phyloP scores from a whole-genome alignment of 2,329 filamentous ascomycete species.

The Moelleriella libera region DNA sequence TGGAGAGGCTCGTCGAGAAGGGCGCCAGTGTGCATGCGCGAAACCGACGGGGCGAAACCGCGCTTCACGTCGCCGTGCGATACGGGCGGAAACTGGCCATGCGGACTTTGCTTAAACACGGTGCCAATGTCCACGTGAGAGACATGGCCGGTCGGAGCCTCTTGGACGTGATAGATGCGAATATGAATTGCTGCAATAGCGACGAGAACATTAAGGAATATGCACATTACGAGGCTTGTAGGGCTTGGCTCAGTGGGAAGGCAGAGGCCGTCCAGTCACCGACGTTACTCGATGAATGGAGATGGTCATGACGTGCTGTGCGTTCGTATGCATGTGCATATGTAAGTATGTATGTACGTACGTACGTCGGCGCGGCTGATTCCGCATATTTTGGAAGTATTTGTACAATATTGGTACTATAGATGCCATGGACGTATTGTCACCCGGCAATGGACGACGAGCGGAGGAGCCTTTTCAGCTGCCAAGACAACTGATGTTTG shows the following conservation, averaged over 20 bases:
- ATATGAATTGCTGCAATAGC: conserved; percentile 16
- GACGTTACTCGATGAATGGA: conserved; percentile 26
- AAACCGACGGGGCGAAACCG: conserved; percentile 40
- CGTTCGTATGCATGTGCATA: no score
- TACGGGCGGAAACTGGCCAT: conserved; percentile 38
- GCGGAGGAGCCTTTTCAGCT: no score
- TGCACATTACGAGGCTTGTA: conserved; percentile 28
- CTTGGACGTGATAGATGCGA: conserved; percentile 29
- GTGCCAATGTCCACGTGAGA: conserved; percentile 32
- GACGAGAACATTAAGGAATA: conserved; percentile 18
- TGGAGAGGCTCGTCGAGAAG: conserved; percentile 24
- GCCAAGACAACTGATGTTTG: no score
- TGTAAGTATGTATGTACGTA: no score
- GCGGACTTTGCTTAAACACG: conserved; percentile 27
- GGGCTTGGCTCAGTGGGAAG: conserved; percentile 28
- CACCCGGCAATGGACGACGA: no score
- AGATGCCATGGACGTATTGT: no score
- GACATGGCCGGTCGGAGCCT: conserved; percentile 29
- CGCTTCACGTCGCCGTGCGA: conserved; percentile 38
- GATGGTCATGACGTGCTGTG: background rate
- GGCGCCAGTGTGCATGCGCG: conserved; percentile 34
- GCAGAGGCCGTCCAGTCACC: conserved; percentile 23
- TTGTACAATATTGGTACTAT: no score
- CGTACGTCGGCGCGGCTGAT: no score
- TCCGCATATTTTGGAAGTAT: no score